Evolutionary conservation across 192 early-diverging fungal genomes (phyloP).

Genomic region (Neocallimastix lanati): DNA sequence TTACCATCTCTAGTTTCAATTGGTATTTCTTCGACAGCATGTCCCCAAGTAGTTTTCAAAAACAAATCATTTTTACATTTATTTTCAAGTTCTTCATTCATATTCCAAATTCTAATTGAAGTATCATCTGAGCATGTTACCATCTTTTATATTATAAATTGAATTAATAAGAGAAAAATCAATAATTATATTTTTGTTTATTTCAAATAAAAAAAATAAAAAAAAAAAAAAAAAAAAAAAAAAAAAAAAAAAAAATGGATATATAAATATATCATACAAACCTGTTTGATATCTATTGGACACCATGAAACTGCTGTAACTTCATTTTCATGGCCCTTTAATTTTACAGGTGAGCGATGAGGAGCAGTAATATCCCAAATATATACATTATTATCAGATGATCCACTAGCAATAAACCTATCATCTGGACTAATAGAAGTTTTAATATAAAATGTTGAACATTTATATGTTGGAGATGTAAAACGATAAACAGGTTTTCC

Average conservation of each 20-base stretch:
- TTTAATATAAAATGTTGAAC: conserved; percentile 49
- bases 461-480: conserved; percentile 31
- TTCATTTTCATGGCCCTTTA: conserved; percentile 45
- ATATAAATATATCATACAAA: too few relatives aligned
- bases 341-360: conserved; percentile 20
- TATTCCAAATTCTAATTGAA: conserved; percentile 51
- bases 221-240: too few relatives aligned
- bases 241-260: too few relatives aligned
- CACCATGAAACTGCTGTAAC: conserved; percentile 62
- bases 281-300: conserved; percentile 21
- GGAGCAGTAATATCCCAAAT: conserved; percentile 46
- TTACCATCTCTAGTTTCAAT: not conserved
- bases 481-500: conserved; percentile 25
- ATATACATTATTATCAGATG: conserved; percentile 35
- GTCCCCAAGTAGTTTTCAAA: not conserved
- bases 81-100: conserved; percentile 6
- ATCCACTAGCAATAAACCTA: conserved; percentile 49
- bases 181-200: not conserved
- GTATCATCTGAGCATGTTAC: conserved; percentile 62
- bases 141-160: conserved; percentile 19
- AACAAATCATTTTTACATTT: not conserved
- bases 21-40: not conserved
- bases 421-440: conserved; percentile 55
- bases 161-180: not conserved
- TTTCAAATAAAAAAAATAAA: too few relatives aligned